Percentiles rank a stretch among this genome's conserved stretches.
Evolutionary conservation across 495 filamentous ascomycete species (phyloP).

Genomic region (Penicillium silybi): DNA sequence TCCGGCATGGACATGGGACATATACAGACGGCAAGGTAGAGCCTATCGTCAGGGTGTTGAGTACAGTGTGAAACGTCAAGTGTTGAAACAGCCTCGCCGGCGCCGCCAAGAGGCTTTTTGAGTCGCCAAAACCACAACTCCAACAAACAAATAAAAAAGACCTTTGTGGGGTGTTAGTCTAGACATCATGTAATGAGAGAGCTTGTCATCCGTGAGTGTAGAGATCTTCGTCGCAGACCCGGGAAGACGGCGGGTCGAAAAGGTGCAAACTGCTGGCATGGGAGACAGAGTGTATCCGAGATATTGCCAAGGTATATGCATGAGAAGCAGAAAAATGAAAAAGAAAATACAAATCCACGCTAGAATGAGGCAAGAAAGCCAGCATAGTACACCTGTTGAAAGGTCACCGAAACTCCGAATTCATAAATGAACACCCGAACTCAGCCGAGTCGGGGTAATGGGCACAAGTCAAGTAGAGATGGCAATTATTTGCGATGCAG

Average conservation of each 20-base stretch:
- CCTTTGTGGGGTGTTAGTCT: conserved; percentile 16
- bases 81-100: conserved; percentile 33
- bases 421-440: conserved; percentile 27
- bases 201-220: conserved; percentile 3
- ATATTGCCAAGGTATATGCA: conserved; percentile 12
- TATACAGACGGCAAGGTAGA: conserved; percentile 6
- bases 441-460: conserved; percentile 20
- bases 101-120: conserved; percentile 13
- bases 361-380: conserved; percentile 8
- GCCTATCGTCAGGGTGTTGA: conserved; percentile 8
- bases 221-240: neutral
- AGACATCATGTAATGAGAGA: conserved; percentile 10
- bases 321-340: conserved; percentile 7
- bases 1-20: neutral
- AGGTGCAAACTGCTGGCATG: conserved; percentile 11
- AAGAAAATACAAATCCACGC: conserved; percentile 4
- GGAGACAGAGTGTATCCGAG: neutral
- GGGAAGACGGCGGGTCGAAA: neutral
- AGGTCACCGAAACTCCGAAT: conserved; percentile 41
- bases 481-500: conserved; percentile 52
- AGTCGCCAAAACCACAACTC: conserved; percentile 6
- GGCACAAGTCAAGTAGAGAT: conserved; percentile 6
- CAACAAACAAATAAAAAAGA: conserved; percentile 6
- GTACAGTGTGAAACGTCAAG: conserved; percentile 22
- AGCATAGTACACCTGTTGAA: conserved; percentile 32